Conservation (phyloP, 1,284 basidiomycete species). For the Tilletia setariae region DNA sequence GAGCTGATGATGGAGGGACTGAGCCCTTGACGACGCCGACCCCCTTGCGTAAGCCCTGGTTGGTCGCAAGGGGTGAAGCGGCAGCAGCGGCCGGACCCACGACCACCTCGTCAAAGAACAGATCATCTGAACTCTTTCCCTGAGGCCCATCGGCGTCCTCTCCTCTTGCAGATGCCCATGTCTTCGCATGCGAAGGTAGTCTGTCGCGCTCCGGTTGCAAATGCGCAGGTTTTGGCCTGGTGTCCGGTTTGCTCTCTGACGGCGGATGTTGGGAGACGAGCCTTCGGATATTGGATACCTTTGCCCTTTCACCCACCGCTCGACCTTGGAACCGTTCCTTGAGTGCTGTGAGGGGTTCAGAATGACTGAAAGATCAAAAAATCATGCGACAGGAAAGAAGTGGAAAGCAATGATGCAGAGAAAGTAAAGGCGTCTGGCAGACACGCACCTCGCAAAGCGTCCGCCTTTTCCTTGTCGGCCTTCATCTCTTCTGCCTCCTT, state of each 20-base stretch:
- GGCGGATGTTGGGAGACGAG: not conserved
- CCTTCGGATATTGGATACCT: not conserved
- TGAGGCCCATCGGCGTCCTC: not conserved
- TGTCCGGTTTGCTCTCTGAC: not conserved
- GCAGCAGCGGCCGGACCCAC: not conserved
- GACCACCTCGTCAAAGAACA: constrained; percentile 5
- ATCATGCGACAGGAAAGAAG: not conserved
- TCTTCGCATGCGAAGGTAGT: not conserved
- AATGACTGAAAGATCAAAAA: no score
- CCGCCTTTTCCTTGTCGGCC: constrained; percentile 17
- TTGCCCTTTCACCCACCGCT: constrained; percentile 7
- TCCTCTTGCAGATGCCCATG: not conserved
- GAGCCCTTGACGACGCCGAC: no score
- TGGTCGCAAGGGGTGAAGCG: no score
- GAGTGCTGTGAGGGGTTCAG: not conserved
- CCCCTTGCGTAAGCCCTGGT: no score
- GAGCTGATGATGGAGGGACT: not conserved
- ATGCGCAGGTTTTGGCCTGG: not conserved
- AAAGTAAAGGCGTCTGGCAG: no score
- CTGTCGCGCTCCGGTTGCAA: constrained; percentile 1
- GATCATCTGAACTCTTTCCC: not conserved
- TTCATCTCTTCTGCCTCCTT: constrained; percentile 18
- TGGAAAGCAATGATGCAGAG: no score
- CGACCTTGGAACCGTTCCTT: constrained; percentile 18
- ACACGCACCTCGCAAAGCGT: constrained; percentile 15